Base-by-base conservation (phyloP, 2,329 filamentous ascomycete genomes). In the Aspergillus intermedius region DNA sequence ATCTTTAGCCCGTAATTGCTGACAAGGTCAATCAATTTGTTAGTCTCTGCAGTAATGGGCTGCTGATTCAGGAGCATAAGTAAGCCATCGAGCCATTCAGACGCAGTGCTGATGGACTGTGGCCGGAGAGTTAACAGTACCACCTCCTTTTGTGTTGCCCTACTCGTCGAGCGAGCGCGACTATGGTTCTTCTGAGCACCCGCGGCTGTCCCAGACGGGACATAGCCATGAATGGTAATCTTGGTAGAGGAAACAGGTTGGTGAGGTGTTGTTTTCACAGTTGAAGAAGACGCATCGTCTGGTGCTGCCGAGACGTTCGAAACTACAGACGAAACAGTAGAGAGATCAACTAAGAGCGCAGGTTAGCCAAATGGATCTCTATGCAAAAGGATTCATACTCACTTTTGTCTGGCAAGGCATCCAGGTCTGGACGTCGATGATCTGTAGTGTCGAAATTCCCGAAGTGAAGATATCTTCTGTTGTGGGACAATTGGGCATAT, bases 41-140 rank as follows among this genome's bases (percentile, higher is more conserved):
- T 91, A 32, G 93, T 97, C 71, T 97, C 91, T 2, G 90, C 82
- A n/a, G 93, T 98, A 64, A 98, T 96, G 17, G 93, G 93, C 50
- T 91, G 83, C 69, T 98, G 93, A 63, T 94, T 90, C 21, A 98
- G 78, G 47, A 98, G 77, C 90, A 98, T 95, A 49, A 97, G 77
- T 55, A 98, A 73, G 1, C 93, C 93, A 66, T 98, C 93, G 4
- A 98, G 78, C 93, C 93, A 98, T 70, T 98, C 93, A 0, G 90
- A 94, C 8, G 93, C 93, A 43, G 93, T 74, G 55, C 83, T 88
- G 64, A 93, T 86, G 50, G 83, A 87, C 50, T 83, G 75, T 5
- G 91, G 91, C 66, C 89, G 84, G 46, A 98, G 77, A n/a, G 85
- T 88, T 47, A 98, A 76, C 19, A 97, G 79, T 1, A 87, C 78